phyloP scores from a whole-genome alignment of 2,329 filamentous ascomycete species.

The Pyrenophora tritici-repentis region DNA sequence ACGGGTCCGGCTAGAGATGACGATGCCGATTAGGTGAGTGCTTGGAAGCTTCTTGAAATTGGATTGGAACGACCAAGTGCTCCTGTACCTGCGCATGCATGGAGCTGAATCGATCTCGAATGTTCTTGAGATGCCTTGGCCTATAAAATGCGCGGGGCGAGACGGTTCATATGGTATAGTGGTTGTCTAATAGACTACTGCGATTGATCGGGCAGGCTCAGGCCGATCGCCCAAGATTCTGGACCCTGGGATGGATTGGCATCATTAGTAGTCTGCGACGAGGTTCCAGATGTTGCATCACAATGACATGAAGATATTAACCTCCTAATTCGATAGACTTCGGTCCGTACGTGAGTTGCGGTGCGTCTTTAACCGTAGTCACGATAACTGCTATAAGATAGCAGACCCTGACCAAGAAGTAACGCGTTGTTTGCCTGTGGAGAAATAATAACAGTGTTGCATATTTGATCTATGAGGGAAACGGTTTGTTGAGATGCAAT shows the following conservation, averaged over 20 bases:
- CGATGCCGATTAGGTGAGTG: background rate
- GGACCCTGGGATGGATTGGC: background rate
- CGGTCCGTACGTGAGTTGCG: no score
- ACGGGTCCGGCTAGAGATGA: background rate
- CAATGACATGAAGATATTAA: background rate
- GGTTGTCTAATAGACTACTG: background rate
- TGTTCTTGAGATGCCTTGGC: background rate
- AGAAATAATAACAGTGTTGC: background rate
- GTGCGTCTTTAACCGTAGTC: no score
- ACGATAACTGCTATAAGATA: no score
- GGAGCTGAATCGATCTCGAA: background rate
- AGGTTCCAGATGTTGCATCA: background rate
- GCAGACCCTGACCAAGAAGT: no score
- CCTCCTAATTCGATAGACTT: background rate
- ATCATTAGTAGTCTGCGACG: background rate
- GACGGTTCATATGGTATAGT: background rate
- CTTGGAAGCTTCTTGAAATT: background rate
- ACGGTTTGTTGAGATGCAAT: background rate
- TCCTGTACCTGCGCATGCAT: conserved; percentile 1
- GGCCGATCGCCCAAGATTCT: background rate
- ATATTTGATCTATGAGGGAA: background rate
- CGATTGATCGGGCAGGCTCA: background rate
- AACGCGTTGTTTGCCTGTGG: no score
- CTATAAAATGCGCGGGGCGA: background rate
- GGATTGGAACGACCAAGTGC: background rate